phyloP scores from a whole-genome alignment of 2,329 filamentous ascomycete genomes.

The Fusarium sp. region DNA sequence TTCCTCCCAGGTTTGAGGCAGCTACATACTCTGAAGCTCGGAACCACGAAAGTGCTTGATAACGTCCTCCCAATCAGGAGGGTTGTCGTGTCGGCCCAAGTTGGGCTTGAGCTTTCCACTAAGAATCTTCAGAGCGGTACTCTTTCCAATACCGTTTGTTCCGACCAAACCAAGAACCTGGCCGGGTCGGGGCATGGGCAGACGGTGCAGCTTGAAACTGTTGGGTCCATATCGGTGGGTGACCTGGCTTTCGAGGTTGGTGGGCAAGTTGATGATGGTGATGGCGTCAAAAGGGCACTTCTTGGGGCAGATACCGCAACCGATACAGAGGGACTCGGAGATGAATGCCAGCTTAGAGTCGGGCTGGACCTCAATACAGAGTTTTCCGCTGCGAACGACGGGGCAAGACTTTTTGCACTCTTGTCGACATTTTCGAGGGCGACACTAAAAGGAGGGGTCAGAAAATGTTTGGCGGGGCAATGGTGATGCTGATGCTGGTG shows the following conservation, averaged over 20 bases:
- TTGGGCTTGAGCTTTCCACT: constrained; percentile 99
- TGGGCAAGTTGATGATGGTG: constrained; percentile 99
- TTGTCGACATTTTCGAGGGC: constrained; percentile 84
- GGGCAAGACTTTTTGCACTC: constrained; percentile 99
- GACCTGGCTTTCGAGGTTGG: constrained; percentile 97
- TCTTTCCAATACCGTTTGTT: constrained; percentile 99
- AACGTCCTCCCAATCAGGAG: constrained; percentile 99
- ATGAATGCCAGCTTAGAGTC: constrained; percentile 97
- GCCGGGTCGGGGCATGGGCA: constrained; percentile 94
- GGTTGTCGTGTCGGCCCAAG: constrained; percentile 92
- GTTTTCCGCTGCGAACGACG: constrained; percentile 95
- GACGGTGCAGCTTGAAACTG: constrained; percentile 98
- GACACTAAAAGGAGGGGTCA: constrained; percentile 49
- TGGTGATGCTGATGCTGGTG: constrained; percentile 21
- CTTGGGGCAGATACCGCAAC: constrained; percentile 99
- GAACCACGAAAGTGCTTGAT: constrained; percentile 98
- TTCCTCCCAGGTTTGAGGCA: neutral
- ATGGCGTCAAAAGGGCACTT: constrained; percentile 99
- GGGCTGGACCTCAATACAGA: constrained; percentile 92
- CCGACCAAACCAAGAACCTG: constrained; percentile 96
- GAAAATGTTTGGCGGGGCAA: constrained; percentile 42
- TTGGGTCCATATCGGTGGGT: constrained; percentile 99
- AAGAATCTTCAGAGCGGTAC: constrained; percentile 98
- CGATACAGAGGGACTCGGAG: constrained; percentile 94
- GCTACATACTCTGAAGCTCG: constrained; percentile 86